phyloP scores from a whole-genome alignment of 768 basidiomycete genomes.

The Cantharellus cinnabarinus region DNA sequence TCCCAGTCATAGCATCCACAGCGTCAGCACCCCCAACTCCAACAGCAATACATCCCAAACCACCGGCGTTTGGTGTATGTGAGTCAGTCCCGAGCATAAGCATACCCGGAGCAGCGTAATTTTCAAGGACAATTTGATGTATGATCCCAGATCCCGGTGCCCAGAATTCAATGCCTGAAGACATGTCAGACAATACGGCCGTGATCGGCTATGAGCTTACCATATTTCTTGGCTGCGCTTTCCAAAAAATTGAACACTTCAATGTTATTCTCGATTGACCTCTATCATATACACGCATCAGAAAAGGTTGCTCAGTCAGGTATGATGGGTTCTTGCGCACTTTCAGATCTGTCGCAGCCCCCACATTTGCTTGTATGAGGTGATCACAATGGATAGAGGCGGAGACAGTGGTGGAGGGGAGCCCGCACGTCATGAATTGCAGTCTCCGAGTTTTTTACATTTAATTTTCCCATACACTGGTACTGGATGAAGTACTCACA shows the following conservation, averaged over 20 bases:
- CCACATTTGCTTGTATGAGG: slow-evolving; percentile 82
- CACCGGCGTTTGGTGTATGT: slow-evolving; percentile 96
- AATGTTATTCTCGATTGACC: slow-evolving; percentile 71
- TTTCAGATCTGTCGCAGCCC: slow-evolving; percentile 71
- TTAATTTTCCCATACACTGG: background rate
- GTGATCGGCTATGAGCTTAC: slow-evolving; percentile 1
- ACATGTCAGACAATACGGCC: background rate
- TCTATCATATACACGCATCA: slow-evolving; percentile 20
- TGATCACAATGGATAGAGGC: slow-evolving; percentile 87
- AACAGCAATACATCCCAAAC: slow-evolving; percentile 87
- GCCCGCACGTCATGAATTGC: slow-evolving; percentile 96
- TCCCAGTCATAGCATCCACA: slow-evolving; percentile 94
- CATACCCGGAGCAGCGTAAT: slow-evolving; percentile 90
- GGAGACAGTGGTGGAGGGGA: slow-evolving; percentile 56
- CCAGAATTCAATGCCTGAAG: slow-evolving; percentile 83
- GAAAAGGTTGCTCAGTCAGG: background rate
- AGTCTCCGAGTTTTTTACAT: slow-evolving; percentile 27
- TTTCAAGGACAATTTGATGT: slow-evolving; percentile 95
- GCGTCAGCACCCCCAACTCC: slow-evolving; percentile 99
- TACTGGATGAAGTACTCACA: slow-evolving; percentile 26
- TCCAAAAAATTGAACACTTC: slow-evolving; percentile 97
- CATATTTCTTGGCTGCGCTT: slow-evolving; percentile 75
- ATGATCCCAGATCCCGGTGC: slow-evolving; percentile 82
- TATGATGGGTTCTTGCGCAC: slow-evolving; percentile 17
- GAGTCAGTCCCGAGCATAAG: slow-evolving; percentile 87